A percentile compares a stretch with the other conserved stretches of the same genome.
These are phyloP conservation scores for Phytophthora cactorum DNA, from an alignment of 352 stramenopile species.

Conservation along the genomic window DNA sequence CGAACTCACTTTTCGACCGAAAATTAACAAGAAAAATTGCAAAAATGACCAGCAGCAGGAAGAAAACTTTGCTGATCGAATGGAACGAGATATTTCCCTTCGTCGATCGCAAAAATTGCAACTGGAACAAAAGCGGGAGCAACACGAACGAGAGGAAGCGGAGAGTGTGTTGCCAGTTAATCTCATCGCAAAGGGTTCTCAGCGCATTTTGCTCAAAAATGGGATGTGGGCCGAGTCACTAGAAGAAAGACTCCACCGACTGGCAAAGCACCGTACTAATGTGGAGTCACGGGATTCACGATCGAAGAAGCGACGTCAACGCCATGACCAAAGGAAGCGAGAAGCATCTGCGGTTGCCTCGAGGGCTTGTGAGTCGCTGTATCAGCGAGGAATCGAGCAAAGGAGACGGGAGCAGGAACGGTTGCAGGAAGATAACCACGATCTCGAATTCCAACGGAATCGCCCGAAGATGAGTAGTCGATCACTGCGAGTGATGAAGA, in stretches of 20 bases:
- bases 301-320: constrained; percentile 21
- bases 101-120: constrained; percentile 29
- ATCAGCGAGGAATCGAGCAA: constrained; percentile 54
- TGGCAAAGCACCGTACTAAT: constrained; percentile 26
- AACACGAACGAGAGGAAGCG: constrained; percentile 29
- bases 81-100: constrained; percentile 55
- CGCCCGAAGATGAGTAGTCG: constrained; percentile 44
- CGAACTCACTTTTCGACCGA: constrained; percentile 59
- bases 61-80: constrained; percentile 39
- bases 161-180: constrained; percentile 14
- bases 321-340: constrained; percentile 20
- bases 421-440: constrained; percentile 25
- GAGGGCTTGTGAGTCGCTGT: constrained; percentile 58
- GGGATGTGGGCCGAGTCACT: constrained; percentile 55
- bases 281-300: background rate
- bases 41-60: constrained; percentile 4
- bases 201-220: constrained; percentile 59
- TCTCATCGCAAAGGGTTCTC: constrained; percentile 55
- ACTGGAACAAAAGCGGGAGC: constrained; percentile 25
- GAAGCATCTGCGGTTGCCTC: constrained; percentile 25
- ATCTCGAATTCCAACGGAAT: constrained; percentile 25
- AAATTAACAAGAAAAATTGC: constrained; percentile 48
- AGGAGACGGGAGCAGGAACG: constrained; percentile 34
- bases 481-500: constrained; percentile 47
- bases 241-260: constrained; percentile 38